A percentile compares a stretch with the other conserved stretches of the same genome.
These are phyloP conservation scores for Exutisphaerella laricina DNA, from an alignment of 2,329 filamentous ascomycete species.

Conservation along the genomic window DNA sequence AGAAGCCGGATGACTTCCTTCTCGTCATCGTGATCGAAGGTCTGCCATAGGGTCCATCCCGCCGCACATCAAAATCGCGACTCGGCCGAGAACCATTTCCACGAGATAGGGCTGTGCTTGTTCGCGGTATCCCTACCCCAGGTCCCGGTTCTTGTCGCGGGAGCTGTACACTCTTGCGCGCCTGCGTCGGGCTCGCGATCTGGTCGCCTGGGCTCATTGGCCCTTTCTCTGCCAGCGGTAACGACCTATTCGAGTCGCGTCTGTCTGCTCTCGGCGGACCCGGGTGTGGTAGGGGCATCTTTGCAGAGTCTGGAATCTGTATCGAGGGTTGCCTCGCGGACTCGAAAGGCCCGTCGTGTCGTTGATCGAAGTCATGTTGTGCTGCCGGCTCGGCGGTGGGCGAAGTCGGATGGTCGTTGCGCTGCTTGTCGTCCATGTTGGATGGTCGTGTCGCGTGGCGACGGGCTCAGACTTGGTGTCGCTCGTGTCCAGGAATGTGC, in stretches of 20 bases:
- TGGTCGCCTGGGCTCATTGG: slow-evolving; percentile 5
- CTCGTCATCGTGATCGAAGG: slow-evolving; percentile 31
- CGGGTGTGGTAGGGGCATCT: background rate
- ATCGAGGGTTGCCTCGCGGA: slow-evolving; percentile 13
- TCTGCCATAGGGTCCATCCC: slow-evolving; percentile 31
- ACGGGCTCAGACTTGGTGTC: background rate
- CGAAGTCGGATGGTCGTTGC: too few relatives aligned
- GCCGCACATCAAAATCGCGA: slow-evolving; percentile 29
- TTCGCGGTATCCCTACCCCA: slow-evolving; percentile 7
- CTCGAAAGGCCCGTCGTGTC: slow-evolving; percentile 31
- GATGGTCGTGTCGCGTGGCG: slow-evolving; percentile 2
- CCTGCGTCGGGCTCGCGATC: slow-evolving; percentile 22
- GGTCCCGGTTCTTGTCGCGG: slow-evolving; percentile 7
- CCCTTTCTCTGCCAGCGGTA: slow-evolving; percentile 6
- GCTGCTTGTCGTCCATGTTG: slow-evolving; percentile 22
- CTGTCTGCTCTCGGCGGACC: slow-evolving; percentile 5
- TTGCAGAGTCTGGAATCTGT: slow-evolving; percentile 6
- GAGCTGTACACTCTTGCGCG: slow-evolving; percentile 37
- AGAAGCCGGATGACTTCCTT: slow-evolving; percentile 21
- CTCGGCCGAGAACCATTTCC: slow-evolving; percentile 17
- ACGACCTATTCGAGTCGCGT: slow-evolving; percentile 4
- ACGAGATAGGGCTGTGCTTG: slow-evolving; percentile 21
- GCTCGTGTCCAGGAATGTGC: background rate
- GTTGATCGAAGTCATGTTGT: slow-evolving; percentile 32
- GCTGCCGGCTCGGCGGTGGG: background rate